Base-by-base conservation (phyloP, 2,329 filamentous ascomycete genomes). In the Exophiala sp. region DNA sequence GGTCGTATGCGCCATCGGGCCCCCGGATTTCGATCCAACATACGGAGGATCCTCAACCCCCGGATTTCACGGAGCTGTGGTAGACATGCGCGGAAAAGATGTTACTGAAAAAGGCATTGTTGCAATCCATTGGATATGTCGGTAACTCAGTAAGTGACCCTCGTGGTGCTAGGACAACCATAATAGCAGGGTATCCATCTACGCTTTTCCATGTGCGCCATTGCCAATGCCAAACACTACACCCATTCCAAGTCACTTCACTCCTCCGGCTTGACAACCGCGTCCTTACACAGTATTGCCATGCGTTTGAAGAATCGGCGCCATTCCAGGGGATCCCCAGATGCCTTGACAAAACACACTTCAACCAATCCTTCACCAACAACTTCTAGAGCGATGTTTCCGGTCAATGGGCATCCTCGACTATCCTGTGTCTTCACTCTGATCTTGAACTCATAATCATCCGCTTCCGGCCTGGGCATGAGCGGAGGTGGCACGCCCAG, bases 311-410 rank as follows among this genome's bases (percentile, higher is more conserved):
- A 98, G 66, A 98, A 88, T 27, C 93, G 76, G 53, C 93, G 80
- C 93, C 94, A 98, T 72, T 97, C 91, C 43, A 98, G 71, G 3
- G 93, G 93, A 72, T 98, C 93, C 4, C 93, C 93, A 71, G 95
- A 96, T 46, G 87, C 78, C 71, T 98, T 98, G 58, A 94, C 80
- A 65, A 98, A 97, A 44, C 88, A 79, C 22, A 96, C 86, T 66
- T 96, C 90, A 19, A 90, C 76, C 24, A 91, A 68, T 53, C 86
- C 83, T 14, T 70, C 72, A 0, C 72, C 71, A 1, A 73, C 68
- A 43, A 63, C 64, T 42, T 73, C 70, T 40, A 73, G 64, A 6
- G 70, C 60, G 8, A 73, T 68, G 27, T 71, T 71, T 2, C 71
- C 71, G 30, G 70, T 68, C 1, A 73, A 56, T 3, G 66, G 63